These are phyloP conservation scores for Scutellaria baicalensis DNA, from an alignment of 257 asterid species.

Conservation along the genomic window DNA sequence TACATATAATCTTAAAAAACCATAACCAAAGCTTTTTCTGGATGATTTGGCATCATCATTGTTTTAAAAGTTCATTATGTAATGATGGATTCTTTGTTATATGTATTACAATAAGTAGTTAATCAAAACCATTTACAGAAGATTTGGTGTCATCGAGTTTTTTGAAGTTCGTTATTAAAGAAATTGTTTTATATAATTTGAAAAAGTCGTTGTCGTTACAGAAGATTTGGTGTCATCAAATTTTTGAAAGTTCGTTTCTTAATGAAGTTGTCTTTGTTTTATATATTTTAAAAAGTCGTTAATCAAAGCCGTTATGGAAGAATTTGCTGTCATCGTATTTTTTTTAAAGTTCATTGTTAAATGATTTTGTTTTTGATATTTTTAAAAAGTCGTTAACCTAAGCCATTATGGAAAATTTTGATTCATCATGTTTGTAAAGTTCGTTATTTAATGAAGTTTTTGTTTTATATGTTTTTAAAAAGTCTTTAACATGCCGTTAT, in stretches of 20 bases:
- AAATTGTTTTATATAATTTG: neutral
- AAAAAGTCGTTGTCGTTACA: conserved; percentile 3
- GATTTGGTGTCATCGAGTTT: neutral
- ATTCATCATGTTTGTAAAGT: neutral
- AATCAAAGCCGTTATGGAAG: neutral
- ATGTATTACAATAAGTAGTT: neutral
- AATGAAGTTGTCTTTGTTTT: neutral
- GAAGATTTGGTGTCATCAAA: neutral
- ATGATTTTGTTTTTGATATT: neutral
- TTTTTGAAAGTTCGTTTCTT: too few species aligned
- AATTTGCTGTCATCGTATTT: neutral
- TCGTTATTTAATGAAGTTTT: neutral
- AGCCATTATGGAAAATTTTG: neutral
- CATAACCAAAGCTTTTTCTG: neutral
- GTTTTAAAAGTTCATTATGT: too few species aligned
- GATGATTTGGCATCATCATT: neutral
- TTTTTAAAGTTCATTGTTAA: neutral
- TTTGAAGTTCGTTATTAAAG: neutral
- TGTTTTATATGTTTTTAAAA: neutral
- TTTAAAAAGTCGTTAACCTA: conserved; percentile 1
- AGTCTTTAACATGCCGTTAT: neutral
- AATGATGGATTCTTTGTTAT: neutral
- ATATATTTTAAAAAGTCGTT: conserved; percentile 1
- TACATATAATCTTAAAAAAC: neutral
- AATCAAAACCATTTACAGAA: neutral